Evolutionary conservation across 495 filamentous ascomycete genomes (phyloP), one percentile per base, ranked within the genome.

Genomic region (Penicillium diatomitis): DNA sequence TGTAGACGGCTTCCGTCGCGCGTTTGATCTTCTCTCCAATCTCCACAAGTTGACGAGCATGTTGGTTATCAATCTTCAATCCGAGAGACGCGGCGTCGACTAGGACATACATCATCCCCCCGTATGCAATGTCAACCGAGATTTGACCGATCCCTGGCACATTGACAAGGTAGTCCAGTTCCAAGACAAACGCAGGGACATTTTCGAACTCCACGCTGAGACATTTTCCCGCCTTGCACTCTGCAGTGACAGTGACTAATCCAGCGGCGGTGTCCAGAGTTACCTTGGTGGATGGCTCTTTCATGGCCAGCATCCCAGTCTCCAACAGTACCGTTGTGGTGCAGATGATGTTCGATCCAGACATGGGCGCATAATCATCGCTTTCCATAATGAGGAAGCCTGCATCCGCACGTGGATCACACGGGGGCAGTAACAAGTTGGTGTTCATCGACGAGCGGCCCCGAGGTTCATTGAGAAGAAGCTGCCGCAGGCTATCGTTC

Each of bases 381-480:
- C 61, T 65, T 44, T 70, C 67, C 62, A 70, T 66, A 44, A 68
- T 68, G 38, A 70, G 20, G 50, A 70, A 68, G 0, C 67, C 67
- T 6, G 59, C 61, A 52, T 68, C 63, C 6, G 67, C 67, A 8
- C 47, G 47, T 6, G 63, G 63, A 38, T 67, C 54, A 38, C 63
- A 68, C 5, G 65, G 61, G 2, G 67, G 65, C 2, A 70, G 56
- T n/a, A 70, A 10, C 0, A 70, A 52, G 46, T 70, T 70, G 2
- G 51, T 59, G 47, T 59, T 60, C 54, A 63, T 65, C 2, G 65
- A 52, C 5, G 63, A 38, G 3, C 63, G 56, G n/a, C 67, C 67
- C 4, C 65, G 63, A 20, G 65, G 67, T 46, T 70, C 65, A 44
- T 68, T 67, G 27, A 68, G 56, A 27, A 70, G 55, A 10, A 70